These are phyloP conservation scores for Penicillium sp. DNA, from an alignment of 2,329 filamentous ascomycete species.

Conservation along the genomic window DNA sequence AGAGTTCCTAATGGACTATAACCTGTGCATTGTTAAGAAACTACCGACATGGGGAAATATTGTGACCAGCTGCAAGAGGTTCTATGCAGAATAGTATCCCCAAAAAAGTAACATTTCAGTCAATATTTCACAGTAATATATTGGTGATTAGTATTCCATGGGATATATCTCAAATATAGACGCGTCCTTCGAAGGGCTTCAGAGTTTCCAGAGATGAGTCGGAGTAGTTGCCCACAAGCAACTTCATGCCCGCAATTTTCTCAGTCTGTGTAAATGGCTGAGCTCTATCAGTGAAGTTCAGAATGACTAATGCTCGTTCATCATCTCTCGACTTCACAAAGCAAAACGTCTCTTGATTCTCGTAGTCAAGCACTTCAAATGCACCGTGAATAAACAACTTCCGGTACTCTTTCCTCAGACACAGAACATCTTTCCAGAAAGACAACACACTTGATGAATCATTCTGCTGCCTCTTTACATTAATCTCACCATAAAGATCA, in stretches of 20 bases:
- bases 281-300: conserved; percentile 19
- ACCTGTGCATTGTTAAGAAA: not conserved
- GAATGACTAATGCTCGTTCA: conserved; percentile 17
- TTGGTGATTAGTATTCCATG: not conserved
- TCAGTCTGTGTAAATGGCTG: conserved; percentile 15
- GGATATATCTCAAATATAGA: conserved; percentile 16
- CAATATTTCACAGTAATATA: not conserved
- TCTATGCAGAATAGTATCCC: not conserved
- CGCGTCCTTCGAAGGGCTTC: conserved; percentile 23
- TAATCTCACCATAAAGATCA: conserved; percentile 37
- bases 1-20: not conserved
- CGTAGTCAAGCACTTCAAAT: conserved; percentile 24
- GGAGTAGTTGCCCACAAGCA: conserved; percentile 22
- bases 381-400: conserved; percentile 51
- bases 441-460: conserved; percentile 51
- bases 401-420: conserved; percentile 56
- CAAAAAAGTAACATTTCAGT: too few relatives aligned
- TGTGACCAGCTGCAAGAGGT: not conserved
- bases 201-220: conserved; percentile 3
- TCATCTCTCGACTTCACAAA: conserved; percentile 22
- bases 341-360: conserved; percentile 23
- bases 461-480: conserved; percentile 56
- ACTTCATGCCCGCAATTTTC: conserved; percentile 12
- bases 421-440: conserved; percentile 60
- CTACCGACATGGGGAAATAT: not conserved